Evolutionary conservation across 2,329 filamentous ascomycete genomes (phyloP).

Genomic region (Sarocladiaceae sp.): DNA sequence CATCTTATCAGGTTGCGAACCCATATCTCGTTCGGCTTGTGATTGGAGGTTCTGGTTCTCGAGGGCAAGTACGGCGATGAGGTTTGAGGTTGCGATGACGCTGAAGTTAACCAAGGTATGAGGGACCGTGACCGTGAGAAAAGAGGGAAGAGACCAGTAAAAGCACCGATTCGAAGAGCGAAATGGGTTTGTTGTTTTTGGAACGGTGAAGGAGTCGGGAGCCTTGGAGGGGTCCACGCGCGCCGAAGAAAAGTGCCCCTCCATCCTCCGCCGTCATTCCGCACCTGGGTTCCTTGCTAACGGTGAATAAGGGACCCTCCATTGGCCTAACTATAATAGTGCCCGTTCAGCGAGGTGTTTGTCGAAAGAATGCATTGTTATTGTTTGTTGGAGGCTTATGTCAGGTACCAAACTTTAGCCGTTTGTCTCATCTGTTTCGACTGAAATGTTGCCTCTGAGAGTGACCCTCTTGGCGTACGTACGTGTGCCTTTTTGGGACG

Average conservation of each 20-base stretch:
- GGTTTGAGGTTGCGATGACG: too few species aligned
- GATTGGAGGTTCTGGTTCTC: background rate
- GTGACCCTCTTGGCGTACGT: too few species aligned
- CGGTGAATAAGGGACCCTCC: background rate
- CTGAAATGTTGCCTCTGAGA: too few species aligned
- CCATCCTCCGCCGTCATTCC: background rate
- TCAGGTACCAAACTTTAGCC: too few species aligned
- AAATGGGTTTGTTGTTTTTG: constrained; percentile 4
- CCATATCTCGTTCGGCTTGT: constrained; percentile 17
- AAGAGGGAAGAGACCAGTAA: background rate
- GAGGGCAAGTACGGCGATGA: background rate
- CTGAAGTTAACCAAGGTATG: too few species aligned
- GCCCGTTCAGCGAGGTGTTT: background rate
- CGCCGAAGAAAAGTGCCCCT: background rate
- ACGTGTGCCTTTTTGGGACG: too few species aligned
- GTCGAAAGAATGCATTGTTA: background rate
- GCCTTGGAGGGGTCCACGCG: background rate
- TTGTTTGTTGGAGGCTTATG: too few species aligned
- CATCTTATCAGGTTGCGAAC: constrained; percentile 21
- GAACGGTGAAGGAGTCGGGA: background rate
- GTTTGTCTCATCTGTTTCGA: too few species aligned
- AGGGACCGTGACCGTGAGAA: background rate
- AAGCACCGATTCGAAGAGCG: too few species aligned
- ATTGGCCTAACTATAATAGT: background rate
- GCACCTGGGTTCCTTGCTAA: background rate